These are phyloP conservation scores for Chlamydomonas asymmetrica DNA, from an alignment of 139 green algal genomes.

Conservation along the genomic window DNA sequence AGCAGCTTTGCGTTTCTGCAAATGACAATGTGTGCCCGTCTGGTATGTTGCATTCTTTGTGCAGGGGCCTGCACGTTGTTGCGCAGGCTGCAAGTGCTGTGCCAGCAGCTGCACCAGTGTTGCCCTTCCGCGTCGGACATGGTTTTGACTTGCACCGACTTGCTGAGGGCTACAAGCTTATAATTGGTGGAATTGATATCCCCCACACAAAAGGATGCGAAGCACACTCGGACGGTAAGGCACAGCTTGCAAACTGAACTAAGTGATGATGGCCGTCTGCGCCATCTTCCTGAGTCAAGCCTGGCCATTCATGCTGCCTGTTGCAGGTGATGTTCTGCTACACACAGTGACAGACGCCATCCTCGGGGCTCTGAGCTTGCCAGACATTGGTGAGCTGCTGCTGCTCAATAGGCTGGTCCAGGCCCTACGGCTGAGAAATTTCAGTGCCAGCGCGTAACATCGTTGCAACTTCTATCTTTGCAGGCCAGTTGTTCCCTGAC, in stretches of 20 bases:
- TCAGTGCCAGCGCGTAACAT: too few species aligned
- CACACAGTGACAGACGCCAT: conserved; percentile 96
- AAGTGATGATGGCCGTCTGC: too few species aligned
- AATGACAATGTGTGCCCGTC: too few species aligned
- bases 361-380: conserved; percentile 90
- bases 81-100: neutral
- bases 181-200: conserved; percentile 95
- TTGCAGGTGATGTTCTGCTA: conserved; percentile 90
- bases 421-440: too few species aligned
- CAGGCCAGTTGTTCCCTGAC: conserved; percentile 97
- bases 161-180: conserved; percentile 88
- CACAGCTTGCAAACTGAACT: too few species aligned
- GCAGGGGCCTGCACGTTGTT: conserved; percentile 3
- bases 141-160: conserved; percentile 92
- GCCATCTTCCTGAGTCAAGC: too few species aligned
- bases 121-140: conserved; percentile 79
- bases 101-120: conserved; percentile 29
- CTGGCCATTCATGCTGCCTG: neutral
- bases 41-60: neutral
- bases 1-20: too few species aligned
- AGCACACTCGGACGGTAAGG: conserved; percentile 90
- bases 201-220: conserved; percentile 94
- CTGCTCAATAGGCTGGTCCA: too few species aligned
- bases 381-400: conserved; percentile 96
- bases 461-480: neutral